Conservation (phyloP, 495 filamentous ascomycete genomes). For the Trypethelium eluteriae region DNA sequence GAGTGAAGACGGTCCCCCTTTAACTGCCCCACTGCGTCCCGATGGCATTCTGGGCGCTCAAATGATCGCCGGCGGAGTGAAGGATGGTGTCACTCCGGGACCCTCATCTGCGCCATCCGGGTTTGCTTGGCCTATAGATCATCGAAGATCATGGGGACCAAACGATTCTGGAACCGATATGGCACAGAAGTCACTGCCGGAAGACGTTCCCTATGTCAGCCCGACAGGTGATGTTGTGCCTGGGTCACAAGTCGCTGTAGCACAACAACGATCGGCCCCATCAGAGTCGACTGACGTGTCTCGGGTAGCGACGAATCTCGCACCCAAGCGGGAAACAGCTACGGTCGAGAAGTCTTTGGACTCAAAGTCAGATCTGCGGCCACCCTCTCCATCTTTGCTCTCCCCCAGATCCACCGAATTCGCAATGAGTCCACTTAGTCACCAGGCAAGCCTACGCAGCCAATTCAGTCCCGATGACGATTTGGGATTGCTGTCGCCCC, state of each 20-base stretch:
- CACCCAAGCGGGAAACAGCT: background rate
- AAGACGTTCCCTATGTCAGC: constrained; percentile 21
- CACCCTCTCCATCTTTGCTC: constrained; percentile 16
- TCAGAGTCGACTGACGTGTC: constrained; percentile 8
- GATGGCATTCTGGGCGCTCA: background rate
- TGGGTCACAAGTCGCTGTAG: constrained; percentile 16
- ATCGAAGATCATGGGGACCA: constrained; percentile 7
- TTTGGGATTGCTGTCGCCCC: constrained; percentile 32
- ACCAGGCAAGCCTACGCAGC: constrained; percentile 15
- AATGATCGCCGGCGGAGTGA: background rate
- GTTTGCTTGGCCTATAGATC: constrained; percentile 19
- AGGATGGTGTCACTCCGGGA: constrained; percentile 16
- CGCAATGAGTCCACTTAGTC: constrained; percentile 29
- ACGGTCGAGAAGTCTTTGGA: background rate
- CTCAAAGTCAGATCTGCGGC: constrained; percentile 14
- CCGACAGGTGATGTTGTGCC: constrained; percentile 24
- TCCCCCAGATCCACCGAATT: constrained; percentile 30
- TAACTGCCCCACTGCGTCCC: constrained; percentile 1
- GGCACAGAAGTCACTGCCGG: constrained; percentile 2
- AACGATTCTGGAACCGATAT: constrained; percentile 4
- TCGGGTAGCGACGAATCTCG: background rate
- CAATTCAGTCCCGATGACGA: constrained; percentile 24
- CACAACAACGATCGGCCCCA: constrained; percentile 10
- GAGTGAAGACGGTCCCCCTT: background rate
- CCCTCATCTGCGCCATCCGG: constrained; percentile 27